phyloP scores from a whole-genome alignment of 139 green algal genomes.

The Micractinium sp. region DNA sequence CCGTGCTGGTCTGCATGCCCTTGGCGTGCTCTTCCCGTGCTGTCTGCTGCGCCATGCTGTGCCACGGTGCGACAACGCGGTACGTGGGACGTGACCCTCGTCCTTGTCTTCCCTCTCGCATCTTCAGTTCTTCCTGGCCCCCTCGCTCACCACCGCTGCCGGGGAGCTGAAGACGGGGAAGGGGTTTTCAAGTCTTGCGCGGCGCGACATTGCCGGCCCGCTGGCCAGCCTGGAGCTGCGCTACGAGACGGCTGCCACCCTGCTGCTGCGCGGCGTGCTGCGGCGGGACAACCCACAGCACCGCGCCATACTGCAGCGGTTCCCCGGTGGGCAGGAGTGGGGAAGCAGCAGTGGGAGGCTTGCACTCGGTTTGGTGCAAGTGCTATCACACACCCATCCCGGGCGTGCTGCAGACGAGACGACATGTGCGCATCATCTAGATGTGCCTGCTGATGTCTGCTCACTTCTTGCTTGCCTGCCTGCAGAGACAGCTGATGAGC shows the following conservation, averaged over 20 bases:
- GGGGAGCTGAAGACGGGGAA: background rate
- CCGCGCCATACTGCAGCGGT: conserved; percentile 9
- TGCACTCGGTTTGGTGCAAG: too few species aligned
- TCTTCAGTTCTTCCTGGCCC: conserved; percentile 15
- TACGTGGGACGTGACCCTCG: background rate
- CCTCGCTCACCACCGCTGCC: background rate
- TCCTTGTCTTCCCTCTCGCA: background rate
- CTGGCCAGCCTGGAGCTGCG: background rate
- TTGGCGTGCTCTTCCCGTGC: background rate
- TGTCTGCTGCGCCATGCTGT: too few species aligned
- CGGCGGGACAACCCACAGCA: background rate
- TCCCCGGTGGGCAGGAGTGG: background rate
- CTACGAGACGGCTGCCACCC: conserved; percentile 7
- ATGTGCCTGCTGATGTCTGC: too few species aligned
- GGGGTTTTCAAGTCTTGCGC: background rate
- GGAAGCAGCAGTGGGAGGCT: too few species aligned
- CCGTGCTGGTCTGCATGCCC: too few species aligned
- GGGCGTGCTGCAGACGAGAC: too few species aligned
- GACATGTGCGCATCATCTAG: too few species aligned
- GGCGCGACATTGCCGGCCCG: background rate
- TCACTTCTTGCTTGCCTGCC: too few species aligned
- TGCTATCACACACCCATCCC: too few species aligned
- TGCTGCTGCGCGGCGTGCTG: conserved; percentile 26
- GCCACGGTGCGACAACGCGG: too few species aligned
- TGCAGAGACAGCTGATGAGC: background rate